Evolutionary conservation across 2,329 filamentous ascomycete species (phyloP).

Genomic region (Leptographium lundbergii): DNA sequence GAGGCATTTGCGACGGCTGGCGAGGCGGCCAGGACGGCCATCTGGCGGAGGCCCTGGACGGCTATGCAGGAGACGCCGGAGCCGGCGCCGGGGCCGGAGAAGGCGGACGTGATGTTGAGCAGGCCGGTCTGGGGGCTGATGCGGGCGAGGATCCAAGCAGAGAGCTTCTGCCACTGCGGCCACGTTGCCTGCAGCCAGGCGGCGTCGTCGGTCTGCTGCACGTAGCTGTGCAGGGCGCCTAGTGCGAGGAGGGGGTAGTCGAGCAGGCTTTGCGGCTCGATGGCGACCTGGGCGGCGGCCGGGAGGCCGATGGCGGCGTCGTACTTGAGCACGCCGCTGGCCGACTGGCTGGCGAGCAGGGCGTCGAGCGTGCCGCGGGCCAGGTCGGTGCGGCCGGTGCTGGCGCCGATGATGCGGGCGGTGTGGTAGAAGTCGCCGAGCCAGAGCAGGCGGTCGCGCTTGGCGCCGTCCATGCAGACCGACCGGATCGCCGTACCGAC

Average conservation of each 20-base stretch:
- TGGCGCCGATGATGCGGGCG: conserved; percentile 20
- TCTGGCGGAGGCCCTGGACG: background rate
- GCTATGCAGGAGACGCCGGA: background rate
- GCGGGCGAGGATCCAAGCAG: conserved; percentile 7
- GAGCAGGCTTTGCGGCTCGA: background rate
- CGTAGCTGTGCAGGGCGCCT: conserved; percentile 9
- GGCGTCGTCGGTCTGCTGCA: conserved; percentile 10
- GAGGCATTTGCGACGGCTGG: background rate
- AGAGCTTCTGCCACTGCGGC: conserved; percentile 7
- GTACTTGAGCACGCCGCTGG: conserved; percentile 9
- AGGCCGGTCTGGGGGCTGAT: conserved; percentile 10
- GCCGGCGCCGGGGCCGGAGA: conserved; percentile 5
- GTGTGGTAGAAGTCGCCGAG: conserved; percentile 30
- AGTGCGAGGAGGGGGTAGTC: conserved; percentile 15
- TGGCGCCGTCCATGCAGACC: conserved; percentile 28
- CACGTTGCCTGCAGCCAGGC: conserved; percentile 9
- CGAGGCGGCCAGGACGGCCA: background rate
- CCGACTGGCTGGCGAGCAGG: conserved; percentile 14
- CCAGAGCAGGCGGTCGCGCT: conserved; percentile 28
- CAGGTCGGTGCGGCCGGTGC: conserved; percentile 23
- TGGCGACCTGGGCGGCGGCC: background rate
- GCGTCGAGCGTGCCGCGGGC: conserved; percentile 21
- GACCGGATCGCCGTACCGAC: conserved; percentile 20
- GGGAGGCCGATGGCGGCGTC: background rate
- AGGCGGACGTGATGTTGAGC: conserved; percentile 5